A percentile compares a stretch with the other conserved stretches of the same genome.
Conservation (phyloP, 345 rosid species). For the Salix udensis region DNA sequence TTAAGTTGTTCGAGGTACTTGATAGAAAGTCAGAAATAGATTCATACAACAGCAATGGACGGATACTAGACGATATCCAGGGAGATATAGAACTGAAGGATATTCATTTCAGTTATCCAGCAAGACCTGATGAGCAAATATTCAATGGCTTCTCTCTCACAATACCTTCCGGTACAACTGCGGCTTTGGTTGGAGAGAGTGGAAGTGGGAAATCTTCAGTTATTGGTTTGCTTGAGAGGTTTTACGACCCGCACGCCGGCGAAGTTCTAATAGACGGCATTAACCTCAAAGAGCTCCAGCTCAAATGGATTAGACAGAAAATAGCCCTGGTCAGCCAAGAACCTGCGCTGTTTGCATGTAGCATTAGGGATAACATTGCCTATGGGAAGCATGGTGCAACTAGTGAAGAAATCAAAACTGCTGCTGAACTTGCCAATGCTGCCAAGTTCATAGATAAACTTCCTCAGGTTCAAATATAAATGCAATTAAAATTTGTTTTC, state of each 20-base stretch:
- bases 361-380: conserved; percentile 14
- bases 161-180: conserved; percentile 13
- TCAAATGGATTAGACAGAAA: conserved; percentile 18
- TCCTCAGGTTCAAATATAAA: conserved; percentile 1
- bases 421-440: conserved; percentile 20
- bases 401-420: conserved; percentile 11
- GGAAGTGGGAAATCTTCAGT: conserved; percentile 23
- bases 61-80: conserved; percentile 4
- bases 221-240: conserved; percentile 16
- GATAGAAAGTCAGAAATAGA: conserved; percentile 19
- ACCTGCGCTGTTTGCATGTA: conserved; percentile 12
- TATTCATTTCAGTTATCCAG: conserved; percentile 22
- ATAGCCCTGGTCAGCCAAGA: conserved; percentile 16
- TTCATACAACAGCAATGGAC: conserved; percentile 3
- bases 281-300: conserved; percentile 15
- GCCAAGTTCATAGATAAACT: conserved; percentile 14
- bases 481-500: not conserved
- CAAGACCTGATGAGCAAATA: conserved; percentile 25
- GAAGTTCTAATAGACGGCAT: conserved; percentile 17
- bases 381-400: conserved; percentile 17
- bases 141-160: conserved; percentile 19
- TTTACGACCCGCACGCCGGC: conserved; percentile 17
- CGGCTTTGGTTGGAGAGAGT: conserved; percentile 27
- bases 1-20: conserved; percentile 18
- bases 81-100: conserved; percentile 25